These are phyloP conservation scores for Kodamaea ohmeri DNA, from an alignment of 1,139 yeast genomes.

Conservation along the genomic window DNA sequence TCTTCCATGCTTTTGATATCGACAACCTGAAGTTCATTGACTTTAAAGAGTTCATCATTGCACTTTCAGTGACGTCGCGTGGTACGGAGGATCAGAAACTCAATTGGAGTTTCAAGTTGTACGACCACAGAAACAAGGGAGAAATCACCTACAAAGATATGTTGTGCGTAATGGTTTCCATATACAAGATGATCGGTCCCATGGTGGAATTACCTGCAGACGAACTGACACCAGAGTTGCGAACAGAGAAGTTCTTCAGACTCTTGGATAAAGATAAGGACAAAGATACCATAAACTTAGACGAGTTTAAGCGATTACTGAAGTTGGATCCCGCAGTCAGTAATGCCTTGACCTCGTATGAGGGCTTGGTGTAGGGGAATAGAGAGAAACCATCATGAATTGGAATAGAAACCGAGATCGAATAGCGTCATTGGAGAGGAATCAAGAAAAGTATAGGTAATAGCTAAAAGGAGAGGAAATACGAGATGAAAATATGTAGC, in stretches of 20 bases:
- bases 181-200: slow-evolving; percentile 93
- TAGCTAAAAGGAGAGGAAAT: too few relatives aligned
- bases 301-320: slow-evolving; percentile 80
- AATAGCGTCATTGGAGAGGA: not conserved
- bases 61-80: slow-evolving; percentile 82
- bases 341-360: slow-evolving; percentile 76
- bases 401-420: not conserved
- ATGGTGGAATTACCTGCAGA: slow-evolving; percentile 92
- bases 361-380: slow-evolving; percentile 57
- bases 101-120: slow-evolving; percentile 81
- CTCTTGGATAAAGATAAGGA: slow-evolving; percentile 69
- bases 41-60: slow-evolving; percentile 89
- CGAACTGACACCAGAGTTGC: slow-evolving; percentile 85
- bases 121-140: slow-evolving; percentile 81
- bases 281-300: slow-evolving; percentile 61
- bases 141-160: slow-evolving; percentile 72
- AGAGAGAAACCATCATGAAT: not conserved
- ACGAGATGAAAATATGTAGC: too few relatives aligned
- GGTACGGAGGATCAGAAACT: slow-evolving; percentile 87
- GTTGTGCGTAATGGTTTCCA: slow-evolving; percentile 74
- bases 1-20: slow-evolving; percentile 85
- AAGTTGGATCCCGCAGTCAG: slow-evolving; percentile 81
- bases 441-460: not conserved
- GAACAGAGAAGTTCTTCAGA: slow-evolving; percentile 78
- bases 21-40: slow-evolving; percentile 82